Conservation (phyloP, 2,329 filamentous ascomycete species). For the Aspergillus nomiae region DNA sequence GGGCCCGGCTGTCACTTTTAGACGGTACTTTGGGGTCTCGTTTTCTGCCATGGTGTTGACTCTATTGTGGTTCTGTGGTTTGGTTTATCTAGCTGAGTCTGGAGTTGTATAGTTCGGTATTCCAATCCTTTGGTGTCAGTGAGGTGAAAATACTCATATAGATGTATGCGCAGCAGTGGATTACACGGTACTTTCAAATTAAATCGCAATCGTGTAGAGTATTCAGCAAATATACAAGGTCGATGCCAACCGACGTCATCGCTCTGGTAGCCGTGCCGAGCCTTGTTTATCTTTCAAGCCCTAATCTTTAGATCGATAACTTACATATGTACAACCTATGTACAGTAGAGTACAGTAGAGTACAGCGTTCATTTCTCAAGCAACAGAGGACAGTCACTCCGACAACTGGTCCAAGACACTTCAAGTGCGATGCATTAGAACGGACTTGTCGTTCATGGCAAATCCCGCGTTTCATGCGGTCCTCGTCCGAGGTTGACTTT, state of each 20-base stretch:
- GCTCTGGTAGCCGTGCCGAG: no score
- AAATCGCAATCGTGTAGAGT: no score
- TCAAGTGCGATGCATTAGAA: not conserved
- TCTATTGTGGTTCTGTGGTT: not conserved
- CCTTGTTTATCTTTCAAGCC: no score
- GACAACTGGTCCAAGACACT: not conserved
- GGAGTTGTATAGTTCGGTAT: not conserved
- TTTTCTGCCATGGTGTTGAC: not conserved
- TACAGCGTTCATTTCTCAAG: no score
- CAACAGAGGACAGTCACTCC: no score
- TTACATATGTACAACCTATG: no score
- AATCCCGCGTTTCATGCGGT: not conserved
- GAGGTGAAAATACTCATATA: not conserved
- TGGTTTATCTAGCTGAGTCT: not conserved
- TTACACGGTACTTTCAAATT: no score
- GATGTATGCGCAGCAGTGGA: not conserved
- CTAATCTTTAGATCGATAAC: no score
- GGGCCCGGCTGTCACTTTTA: slow-evolving; percentile 80
- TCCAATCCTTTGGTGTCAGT: not conserved
- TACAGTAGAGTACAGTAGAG: no score
- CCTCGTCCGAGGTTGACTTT: not conserved
- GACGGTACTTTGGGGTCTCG: slow-evolving; percentile 57
- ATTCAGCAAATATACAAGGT: no score
- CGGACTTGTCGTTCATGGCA: not conserved
- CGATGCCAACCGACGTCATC: no score